Conservation (phyloP, 768 basidiomycete species). For the Cystoderma amianthinum region DNA sequence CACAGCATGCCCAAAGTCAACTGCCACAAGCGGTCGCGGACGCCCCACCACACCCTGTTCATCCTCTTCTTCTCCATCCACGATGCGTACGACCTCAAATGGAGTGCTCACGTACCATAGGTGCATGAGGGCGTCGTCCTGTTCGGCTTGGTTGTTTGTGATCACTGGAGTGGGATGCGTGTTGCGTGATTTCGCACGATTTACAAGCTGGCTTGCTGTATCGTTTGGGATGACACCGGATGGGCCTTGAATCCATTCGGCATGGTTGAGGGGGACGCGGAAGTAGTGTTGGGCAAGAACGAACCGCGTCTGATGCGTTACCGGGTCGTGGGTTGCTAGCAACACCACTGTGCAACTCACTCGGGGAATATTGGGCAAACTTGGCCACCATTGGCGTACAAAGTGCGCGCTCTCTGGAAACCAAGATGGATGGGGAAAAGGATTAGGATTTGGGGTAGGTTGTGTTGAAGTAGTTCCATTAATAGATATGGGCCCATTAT, state of each 20-base stretch:
- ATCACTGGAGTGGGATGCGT: not conserved
- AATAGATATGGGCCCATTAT: not conserved
- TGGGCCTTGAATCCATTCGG: slow-evolving; percentile 12
- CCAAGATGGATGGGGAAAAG: slow-evolving; percentile 63
- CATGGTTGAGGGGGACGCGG: slow-evolving; percentile 47
- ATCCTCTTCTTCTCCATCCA: slow-evolving; percentile 37
- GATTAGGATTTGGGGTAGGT: slow-evolving; percentile 31
- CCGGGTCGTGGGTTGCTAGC: slow-evolving; percentile 54
- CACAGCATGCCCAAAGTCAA: slow-evolving; percentile 85
- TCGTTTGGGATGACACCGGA: not conserved
- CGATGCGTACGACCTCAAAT: slow-evolving; percentile 65
- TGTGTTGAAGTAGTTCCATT: not conserved
- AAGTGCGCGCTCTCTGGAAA: slow-evolving; percentile 72
- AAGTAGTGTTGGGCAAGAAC: slow-evolving; percentile 76
- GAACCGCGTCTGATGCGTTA: slow-evolving; percentile 52
- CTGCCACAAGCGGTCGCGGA: slow-evolving; percentile 67
- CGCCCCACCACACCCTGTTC: slow-evolving; percentile 32
- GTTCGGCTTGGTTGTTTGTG: slow-evolving; percentile 4
- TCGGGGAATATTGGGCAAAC: slow-evolving; percentile 51
- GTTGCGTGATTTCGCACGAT: not conserved
- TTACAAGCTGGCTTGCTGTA: not conserved
- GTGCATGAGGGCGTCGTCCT: slow-evolving; percentile 52
- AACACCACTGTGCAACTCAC: slow-evolving; percentile 71
- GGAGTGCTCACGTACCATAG: slow-evolving; percentile 68
- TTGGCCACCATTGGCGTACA: slow-evolving; percentile 79